Evolutionary conservation across 352 stramenopile genomes (phyloP).

Genomic region (Peronospora tabacina): DNA sequence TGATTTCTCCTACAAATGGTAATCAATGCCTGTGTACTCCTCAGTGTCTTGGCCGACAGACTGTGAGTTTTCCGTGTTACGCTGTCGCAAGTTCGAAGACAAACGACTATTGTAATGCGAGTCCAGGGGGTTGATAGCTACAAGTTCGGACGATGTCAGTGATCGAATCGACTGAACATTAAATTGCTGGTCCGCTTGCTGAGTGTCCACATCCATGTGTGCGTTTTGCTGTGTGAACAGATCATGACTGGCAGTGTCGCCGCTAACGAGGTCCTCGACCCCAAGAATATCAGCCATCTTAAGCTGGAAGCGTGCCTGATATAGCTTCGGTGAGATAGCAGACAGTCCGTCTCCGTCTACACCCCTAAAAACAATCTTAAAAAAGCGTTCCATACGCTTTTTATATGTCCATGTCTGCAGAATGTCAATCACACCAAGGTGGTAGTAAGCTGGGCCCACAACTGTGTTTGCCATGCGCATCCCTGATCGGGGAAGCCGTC

Average conservation of each 20-base stretch:
- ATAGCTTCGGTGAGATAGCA: conserved; percentile 75
- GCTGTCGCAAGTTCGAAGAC: conserved; percentile 47
- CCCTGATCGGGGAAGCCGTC: conserved; percentile 60
- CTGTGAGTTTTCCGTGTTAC: conserved; percentile 51
- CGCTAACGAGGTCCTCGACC: conserved; percentile 58
- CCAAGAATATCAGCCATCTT: conserved; percentile 84
- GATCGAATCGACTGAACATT: conserved; percentile 65
- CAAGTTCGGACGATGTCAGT: conserved; percentile 55
- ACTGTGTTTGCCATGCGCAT: conserved; percentile 85
- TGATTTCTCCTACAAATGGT: conserved; percentile 55
- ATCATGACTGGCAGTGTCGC: conserved; percentile 39
- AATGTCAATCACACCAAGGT: conserved; percentile 88
- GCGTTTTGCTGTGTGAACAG: conserved; percentile 81
- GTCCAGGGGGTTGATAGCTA: conserved; percentile 48
- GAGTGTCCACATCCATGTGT: conserved; percentile 83
- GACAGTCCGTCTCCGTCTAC: conserved; percentile 77
- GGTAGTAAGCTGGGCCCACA: conserved; percentile 83
- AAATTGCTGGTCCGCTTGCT: conserved; percentile 44
- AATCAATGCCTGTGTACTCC: conserved; percentile 80
- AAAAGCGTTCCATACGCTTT: conserved; percentile 82
- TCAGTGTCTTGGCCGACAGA: conserved; percentile 72
- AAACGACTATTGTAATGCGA: conserved; percentile 58
- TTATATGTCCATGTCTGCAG: conserved; percentile 85
- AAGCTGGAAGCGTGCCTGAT: conserved; percentile 79
- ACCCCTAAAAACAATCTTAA: conserved; percentile 83